phyloP scores from a whole-genome alignment of 768 basidiomycete genomes.

The Pulveroboletus sp. region DNA sequence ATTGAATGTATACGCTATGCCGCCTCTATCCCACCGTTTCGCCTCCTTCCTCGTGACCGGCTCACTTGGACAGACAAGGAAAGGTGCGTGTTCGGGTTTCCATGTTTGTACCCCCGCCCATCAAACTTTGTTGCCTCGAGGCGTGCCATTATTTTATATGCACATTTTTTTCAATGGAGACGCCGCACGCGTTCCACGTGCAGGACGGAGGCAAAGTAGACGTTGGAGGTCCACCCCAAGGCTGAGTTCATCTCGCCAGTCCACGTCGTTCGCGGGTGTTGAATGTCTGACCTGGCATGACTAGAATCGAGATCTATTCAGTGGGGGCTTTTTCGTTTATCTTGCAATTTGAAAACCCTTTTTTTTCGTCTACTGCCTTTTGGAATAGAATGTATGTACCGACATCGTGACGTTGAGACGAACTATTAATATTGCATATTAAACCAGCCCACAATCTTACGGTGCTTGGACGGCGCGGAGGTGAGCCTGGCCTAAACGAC shows the following conservation, averaged over 20 bases:
- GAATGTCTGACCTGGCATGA: constrained; percentile 8
- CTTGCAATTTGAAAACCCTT: not conserved
- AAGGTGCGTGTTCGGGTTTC: constrained; percentile 1
- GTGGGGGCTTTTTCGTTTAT: not conserved
- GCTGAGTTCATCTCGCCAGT: too few relatives aligned
- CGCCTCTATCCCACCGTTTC: not conserved
- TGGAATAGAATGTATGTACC: not conserved
- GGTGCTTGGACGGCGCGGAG: constrained; percentile 24
- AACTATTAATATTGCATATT: too few relatives aligned
- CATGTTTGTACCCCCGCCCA: constrained; percentile 8
- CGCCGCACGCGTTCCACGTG: constrained; percentile 19
- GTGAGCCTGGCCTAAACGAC: too few relatives aligned
- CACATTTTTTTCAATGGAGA: not conserved
- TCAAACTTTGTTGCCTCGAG: constrained; percentile 32
- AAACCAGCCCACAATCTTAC: not conserved
- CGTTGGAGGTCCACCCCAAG: not conserved
- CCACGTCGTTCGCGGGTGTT: constrained; percentile 15
- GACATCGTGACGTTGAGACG: not conserved
- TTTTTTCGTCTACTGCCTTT: not conserved
- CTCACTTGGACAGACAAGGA: constrained; percentile 2
- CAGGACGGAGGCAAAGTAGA: not conserved
- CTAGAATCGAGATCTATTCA: not conserved
- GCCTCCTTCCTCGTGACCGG: constrained; percentile 15
- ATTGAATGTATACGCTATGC: constrained; percentile 6
- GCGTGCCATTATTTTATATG: constrained; percentile 9